Evolutionary conservation across 257 asterid genomes (phyloP).

Genomic region (Plantago elongata): DNA sequence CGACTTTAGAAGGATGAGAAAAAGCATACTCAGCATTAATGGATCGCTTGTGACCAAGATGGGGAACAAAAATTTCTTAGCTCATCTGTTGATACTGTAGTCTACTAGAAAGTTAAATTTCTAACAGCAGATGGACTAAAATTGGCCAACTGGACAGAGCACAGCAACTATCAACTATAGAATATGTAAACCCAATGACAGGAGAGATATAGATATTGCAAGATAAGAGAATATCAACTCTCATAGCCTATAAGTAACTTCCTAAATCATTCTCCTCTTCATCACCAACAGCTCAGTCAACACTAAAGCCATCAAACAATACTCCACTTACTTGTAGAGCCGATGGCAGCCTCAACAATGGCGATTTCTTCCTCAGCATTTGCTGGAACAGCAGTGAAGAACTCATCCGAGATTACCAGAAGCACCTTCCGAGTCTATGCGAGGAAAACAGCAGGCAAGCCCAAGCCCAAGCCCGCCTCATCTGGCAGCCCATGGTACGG

Average conservation of each 20-base stretch:
- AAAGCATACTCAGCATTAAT: no score
- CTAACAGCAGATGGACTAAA: background rate
- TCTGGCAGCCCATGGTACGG: slow-evolving; percentile 67
- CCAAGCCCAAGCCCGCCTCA: slow-evolving; percentile 12
- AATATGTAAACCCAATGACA: background rate
- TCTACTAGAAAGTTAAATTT: background rate
- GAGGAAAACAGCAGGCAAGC: slow-evolving; percentile 14
- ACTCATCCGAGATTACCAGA: slow-evolving; percentile 21
- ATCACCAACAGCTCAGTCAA: background rate
- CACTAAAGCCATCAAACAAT: background rate
- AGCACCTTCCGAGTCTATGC: slow-evolving; percentile 8
- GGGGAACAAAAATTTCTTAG: background rate
- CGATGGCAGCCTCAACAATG: slow-evolving; percentile 24
- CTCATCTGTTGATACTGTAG: background rate
- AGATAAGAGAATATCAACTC: background rate
- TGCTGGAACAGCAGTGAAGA: slow-evolving; percentile 19
- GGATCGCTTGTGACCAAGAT: no score
- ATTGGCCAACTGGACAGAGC: background rate
- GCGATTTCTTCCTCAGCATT: slow-evolving; percentile 29
- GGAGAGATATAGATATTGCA: slow-evolving; percentile 1
- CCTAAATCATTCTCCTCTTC: background rate
- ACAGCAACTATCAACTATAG: background rate
- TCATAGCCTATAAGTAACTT: background rate
- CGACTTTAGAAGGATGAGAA: no score
- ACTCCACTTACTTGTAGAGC: background rate